These are phyloP conservation scores for Cicer yamashitae DNA, from an alignment of 306 rosid species.

Conservation along the genomic window DNA sequence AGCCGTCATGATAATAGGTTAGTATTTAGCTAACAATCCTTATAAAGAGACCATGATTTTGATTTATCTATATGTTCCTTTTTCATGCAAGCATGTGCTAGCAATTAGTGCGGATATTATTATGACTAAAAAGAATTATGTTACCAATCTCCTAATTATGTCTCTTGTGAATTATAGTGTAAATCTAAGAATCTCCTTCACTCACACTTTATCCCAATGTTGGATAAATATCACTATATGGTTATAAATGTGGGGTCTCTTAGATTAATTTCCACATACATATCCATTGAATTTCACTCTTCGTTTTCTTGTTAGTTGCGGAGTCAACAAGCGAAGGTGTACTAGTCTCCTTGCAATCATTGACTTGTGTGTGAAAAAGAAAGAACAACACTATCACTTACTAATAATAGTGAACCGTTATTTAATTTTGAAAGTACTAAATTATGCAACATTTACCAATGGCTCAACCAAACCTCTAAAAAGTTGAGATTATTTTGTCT, in stretches of 20 bases:
- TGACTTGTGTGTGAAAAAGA: conserved; percentile 57
- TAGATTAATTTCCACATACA: conserved; percentile 31
- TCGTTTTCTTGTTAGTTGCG: conserved; percentile 59
- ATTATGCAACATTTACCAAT: conserved; percentile 49
- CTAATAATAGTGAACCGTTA: conserved; percentile 33
- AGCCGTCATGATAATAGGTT: conserved; percentile 47
- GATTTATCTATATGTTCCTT: conserved; percentile 32
- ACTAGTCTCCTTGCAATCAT: conserved; percentile 47
- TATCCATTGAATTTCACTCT: conserved; percentile 24
- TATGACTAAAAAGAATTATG: conserved; percentile 52
- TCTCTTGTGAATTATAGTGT: conserved; percentile 40
- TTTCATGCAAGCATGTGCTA: conserved; percentile 75
- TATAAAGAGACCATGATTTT: conserved; percentile 46
- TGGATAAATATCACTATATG: conserved; percentile 16
- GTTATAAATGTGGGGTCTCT: conserved; percentile 47
- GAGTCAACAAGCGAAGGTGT: conserved; percentile 72
- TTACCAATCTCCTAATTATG: conserved; percentile 56
- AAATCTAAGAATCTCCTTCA: conserved; percentile 35
- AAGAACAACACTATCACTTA: conserved; percentile 37
- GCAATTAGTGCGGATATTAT: conserved; percentile 60
- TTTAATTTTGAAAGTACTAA: conserved; percentile 56
- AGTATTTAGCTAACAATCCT: conserved; percentile 50
- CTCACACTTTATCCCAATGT: conserved; percentile 1
- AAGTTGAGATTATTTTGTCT: conserved; percentile 59
- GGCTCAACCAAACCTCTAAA: conserved; percentile 41